These are phyloP conservation scores for Glycine soja DNA, from an alignment of 306 rosid genomes.

Conservation along the genomic window DNA sequence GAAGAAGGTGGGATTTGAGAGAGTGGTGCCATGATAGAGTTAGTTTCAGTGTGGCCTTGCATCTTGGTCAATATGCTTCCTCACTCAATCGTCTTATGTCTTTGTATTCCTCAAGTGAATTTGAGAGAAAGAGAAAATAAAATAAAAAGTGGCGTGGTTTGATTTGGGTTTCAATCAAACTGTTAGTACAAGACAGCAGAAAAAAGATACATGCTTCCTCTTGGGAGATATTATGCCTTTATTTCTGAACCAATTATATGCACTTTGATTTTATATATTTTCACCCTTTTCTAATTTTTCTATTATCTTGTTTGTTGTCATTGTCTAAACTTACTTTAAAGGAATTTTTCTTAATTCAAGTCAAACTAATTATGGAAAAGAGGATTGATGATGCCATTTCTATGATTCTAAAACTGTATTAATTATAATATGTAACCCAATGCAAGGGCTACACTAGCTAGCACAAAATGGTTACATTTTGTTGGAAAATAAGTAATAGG, in stretches of 20 bases:
- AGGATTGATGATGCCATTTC: neutral
- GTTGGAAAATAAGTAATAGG: neutral
- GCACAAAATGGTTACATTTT: conserved; percentile 20
- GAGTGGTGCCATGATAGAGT: conserved; percentile 26
- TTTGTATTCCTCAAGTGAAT: neutral
- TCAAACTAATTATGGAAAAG: neutral
- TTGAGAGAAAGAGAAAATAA: neutral
- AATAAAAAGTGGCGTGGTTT: neutral
- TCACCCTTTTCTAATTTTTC: neutral
- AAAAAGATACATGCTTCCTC: neutral
- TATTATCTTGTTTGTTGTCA: neutral
- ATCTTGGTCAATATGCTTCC: neutral
- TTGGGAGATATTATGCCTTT: neutral
- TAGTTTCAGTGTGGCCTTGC: conserved; percentile 11
- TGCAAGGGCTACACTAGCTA: neutral
- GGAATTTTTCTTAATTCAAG: neutral
- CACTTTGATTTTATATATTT: conserved; percentile 5
- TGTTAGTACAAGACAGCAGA: conserved; percentile 10
- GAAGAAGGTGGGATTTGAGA: conserved; percentile 36
- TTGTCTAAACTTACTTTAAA: neutral
- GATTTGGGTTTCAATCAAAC: conserved; percentile 13
- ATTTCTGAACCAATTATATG: conserved; percentile 9
- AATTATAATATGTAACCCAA: neutral
- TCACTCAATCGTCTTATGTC: neutral
- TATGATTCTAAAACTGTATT: neutral